A percentile compares a stretch with the other conserved stretches of the same genome.
phyloP scores from a whole-genome alignment of 2,329 filamentous ascomycete species.

The Xylariaceae sp. region DNA sequence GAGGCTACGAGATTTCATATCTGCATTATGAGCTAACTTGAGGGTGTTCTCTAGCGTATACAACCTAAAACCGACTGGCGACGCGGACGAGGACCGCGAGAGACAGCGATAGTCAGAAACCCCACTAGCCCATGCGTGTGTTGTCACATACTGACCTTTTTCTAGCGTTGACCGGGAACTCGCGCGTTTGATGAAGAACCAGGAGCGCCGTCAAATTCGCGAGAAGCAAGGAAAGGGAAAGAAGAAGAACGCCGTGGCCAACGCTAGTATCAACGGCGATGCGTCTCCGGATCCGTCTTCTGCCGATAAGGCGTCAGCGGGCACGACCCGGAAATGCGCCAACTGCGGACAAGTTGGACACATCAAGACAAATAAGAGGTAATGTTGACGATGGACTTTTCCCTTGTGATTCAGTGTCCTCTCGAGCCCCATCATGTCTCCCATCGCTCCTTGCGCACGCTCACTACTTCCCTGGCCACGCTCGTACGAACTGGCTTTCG shows the following conservation, averaged over 20 bases:
- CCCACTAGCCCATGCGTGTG: conserved; percentile 1
- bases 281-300: conserved; percentile 46
- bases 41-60: conserved; percentile 36
- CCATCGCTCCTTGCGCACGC: too few species aligned
- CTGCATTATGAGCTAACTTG: too few species aligned
- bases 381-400: conserved; percentile 36
- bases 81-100: conserved; percentile 48
- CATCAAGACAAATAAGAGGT: conserved; percentile 99
- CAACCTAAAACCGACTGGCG: conserved; percentile 43
- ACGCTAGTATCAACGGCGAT: conserved; percentile 28
- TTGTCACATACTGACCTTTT: conserved; percentile 35
- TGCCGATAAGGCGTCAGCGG: conserved; percentile 51
- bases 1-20: too few species aligned
- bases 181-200: conserved; percentile 82
- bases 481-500: too few species aligned
- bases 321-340: conserved; percentile 87
- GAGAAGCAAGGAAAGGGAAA: conserved; percentile 77
- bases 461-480: too few species aligned
- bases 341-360: conserved; percentile 96
- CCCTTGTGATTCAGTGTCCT: conserved; percentile 15
- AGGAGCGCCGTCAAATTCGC: conserved; percentile 81
- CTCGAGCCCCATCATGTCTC: conserved; percentile 2
- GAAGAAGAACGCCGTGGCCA: conserved; percentile 35
- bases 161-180: conserved; percentile 68
- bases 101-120: conserved; percentile 37